Base-by-base conservation (phyloP, 768 basidiomycete genomes). In the Amanita molliuscula region DNA sequence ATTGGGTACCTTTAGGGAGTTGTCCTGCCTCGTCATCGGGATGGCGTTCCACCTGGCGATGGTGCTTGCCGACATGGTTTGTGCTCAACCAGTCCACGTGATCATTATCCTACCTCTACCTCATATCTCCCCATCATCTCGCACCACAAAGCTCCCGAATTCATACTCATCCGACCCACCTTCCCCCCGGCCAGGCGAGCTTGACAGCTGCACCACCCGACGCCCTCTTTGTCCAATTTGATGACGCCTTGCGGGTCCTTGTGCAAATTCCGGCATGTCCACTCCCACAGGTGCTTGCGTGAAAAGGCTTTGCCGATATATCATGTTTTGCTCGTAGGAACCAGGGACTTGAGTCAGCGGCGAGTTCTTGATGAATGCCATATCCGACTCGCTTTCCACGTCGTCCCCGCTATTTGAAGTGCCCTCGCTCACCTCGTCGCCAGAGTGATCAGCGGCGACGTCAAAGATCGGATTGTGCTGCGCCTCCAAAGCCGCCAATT, bases 91-190 rank as follows among this genome's bases (percentile, higher is more conserved):
- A 9, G 25, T 26, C 26, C 47, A 48, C 47, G 47, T 48, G 47
- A 49, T 48, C 47, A 37, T 37, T 11, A 21, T 26, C 15, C 21
- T 41, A 41, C 16, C 20, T 48, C 10, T n/a, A 10, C 11, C 10
- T 26, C 56, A 51, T 47, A 85, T 74, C 28, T 87, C 82, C 18
- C 74, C 83, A 36, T 88, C 84, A 58, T 92, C 88, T 48, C 72
- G 77, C 10, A 92, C 88, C 13, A 92, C 77, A 56, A 92, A 92
- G 60, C 84, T 91, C 9, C 79, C 89, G 38, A 84, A 58, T 37
- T 68, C 73, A 60, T 92, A 92, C 44, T 78, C 74, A 54, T 89
- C 83, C 5, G 74, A 65, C 45, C 73, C 75, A 10, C 67, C 72
- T 31, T 74, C 70, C 34, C 72, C 71, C 16, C 65, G 65, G 18